These are phyloP conservation scores for Leccinum griseonigrum DNA, from an alignment of 1,284 basidiomycete genomes.

Conservation along the genomic window DNA sequence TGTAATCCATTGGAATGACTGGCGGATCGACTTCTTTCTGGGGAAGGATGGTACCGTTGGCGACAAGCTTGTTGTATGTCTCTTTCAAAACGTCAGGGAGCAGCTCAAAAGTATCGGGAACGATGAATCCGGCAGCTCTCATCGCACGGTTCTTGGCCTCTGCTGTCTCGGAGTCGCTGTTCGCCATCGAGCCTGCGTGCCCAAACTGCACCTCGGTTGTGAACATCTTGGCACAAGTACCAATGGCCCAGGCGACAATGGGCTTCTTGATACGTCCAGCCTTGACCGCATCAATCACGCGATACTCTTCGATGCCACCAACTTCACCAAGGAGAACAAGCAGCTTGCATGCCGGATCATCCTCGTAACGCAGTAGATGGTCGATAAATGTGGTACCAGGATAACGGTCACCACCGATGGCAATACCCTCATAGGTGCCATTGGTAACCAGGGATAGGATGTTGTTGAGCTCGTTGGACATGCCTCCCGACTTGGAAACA, in stretches of 20 bases:
- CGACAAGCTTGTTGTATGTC: conserved; percentile 85
- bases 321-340: conserved; percentile 98
- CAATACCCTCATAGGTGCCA: conserved; percentile 99
- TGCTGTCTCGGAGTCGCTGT: conserved; percentile 96
- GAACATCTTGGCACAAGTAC: conserved; percentile 99
- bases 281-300: conserved; percentile 98
- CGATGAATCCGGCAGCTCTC: conserved; percentile 94
- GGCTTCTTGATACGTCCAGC: conserved; percentile 94
- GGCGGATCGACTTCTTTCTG: conserved; percentile 87
- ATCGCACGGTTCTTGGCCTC: conserved; percentile 97
- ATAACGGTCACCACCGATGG: conserved; percentile 99
- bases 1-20: conserved; percentile 99
- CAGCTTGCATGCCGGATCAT: conserved; percentile 97
- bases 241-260: conserved; percentile 99
- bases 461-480: conserved; percentile 99
- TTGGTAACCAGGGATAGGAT: conserved; percentile 97
- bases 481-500: conserved; percentile 99
- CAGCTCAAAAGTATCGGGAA: conserved; percentile 98
- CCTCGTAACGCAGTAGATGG: conserved; percentile 96
- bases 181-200: conserved; percentile 97
- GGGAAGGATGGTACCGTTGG: conserved; percentile 66
- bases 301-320: conserved; percentile 98
- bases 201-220: conserved; percentile 99
- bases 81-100: conserved; percentile 82
- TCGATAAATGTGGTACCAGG: conserved; percentile 99